Conservation (phyloP, 768 basidiomycete genomes). For the Terana coerulea region DNA sequence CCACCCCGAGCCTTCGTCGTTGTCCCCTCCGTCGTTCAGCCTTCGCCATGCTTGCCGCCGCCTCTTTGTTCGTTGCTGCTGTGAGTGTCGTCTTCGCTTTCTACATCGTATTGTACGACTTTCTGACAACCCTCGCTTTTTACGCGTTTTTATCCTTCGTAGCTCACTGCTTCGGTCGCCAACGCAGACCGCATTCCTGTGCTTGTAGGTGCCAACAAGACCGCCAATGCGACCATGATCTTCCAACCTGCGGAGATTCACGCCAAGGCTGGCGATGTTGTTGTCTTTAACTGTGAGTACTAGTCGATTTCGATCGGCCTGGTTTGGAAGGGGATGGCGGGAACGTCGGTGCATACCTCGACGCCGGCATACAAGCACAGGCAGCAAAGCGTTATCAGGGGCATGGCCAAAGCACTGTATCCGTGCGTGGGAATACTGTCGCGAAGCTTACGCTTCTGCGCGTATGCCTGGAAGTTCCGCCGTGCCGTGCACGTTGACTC, state of each 20-base stretch:
- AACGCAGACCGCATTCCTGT: slow-evolving; percentile 40
- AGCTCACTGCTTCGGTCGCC: slow-evolving; percentile 14
- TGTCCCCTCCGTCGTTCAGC: slow-evolving; percentile 6
- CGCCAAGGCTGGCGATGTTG: slow-evolving; percentile 44
- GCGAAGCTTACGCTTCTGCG: too few relatives aligned
- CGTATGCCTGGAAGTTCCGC: too few relatives aligned
- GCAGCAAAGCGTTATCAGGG: too few relatives aligned
- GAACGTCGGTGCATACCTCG: too few relatives aligned
- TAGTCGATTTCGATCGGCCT: too few relatives aligned
- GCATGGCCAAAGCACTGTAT: too few relatives aligned
- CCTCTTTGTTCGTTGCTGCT: slow-evolving; percentile 15
- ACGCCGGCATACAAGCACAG: too few relatives aligned
- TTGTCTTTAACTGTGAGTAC: slow-evolving; percentile 53
- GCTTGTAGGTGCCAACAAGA: slow-evolving; percentile 43
- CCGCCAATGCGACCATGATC: slow-evolving; percentile 38
- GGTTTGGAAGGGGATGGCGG: too few relatives aligned
- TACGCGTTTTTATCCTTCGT: not conserved
- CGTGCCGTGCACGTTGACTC: too few relatives aligned
- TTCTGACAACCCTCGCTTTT: not conserved
- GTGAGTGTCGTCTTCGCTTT: slow-evolving; percentile 15
- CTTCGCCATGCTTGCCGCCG: slow-evolving; percentile 17
- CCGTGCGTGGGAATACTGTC: too few relatives aligned
- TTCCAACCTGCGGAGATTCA: slow-evolving; percentile 43
- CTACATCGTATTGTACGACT: not conserved
- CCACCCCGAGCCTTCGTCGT: slow-evolving; percentile 4